Conservation (phyloP, 2,329 filamentous ascomycete species). For the Penicillium sp. region DNA sequence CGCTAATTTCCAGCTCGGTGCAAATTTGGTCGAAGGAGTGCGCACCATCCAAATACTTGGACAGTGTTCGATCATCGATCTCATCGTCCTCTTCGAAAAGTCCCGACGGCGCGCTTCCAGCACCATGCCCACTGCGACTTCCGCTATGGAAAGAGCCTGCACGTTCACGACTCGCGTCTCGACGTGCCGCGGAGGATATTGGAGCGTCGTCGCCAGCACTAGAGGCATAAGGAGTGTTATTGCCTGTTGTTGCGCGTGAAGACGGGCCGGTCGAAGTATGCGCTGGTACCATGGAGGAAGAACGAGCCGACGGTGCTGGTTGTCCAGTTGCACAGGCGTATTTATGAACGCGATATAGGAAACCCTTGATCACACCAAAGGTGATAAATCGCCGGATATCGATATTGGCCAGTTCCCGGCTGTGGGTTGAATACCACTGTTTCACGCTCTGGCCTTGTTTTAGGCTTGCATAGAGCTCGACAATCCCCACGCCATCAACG, state of each 20-base stretch:
- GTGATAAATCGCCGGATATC: constrained; percentile 92
- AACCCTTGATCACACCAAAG: constrained; percentile 94
- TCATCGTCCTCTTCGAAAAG: constrained; percentile 37
- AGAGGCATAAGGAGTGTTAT: constrained; percentile 35
- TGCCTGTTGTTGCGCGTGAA: constrained; percentile 36
- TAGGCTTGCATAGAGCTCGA: constrained; percentile 84
- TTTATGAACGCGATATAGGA: constrained; percentile 90
- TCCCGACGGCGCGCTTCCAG: constrained; percentile 17
- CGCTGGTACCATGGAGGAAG: constrained; percentile 23
- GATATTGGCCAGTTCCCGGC: constrained; percentile 72
- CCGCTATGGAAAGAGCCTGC: constrained; percentile 34
- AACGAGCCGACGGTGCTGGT: constrained; percentile 31
- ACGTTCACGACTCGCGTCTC: constrained; percentile 26
- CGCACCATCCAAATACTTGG: constrained; percentile 51
- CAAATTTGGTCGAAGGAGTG: constrained; percentile 58
- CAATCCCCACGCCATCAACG: constrained; percentile 58
- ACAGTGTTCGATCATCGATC: constrained; percentile 42
- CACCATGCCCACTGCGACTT: constrained; percentile 20
- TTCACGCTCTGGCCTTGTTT: constrained; percentile 81
- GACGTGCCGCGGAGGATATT: constrained; percentile 13
- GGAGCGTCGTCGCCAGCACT: constrained; percentile 27
- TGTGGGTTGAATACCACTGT: constrained; percentile 81
- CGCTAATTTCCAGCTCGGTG: constrained; percentile 54
- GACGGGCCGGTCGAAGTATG: constrained; percentile 27
- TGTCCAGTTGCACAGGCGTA: constrained; percentile 67